Conservation (phyloP, 2,329 filamentous ascomycete species). For the Gaeumannomyces tritici region DNA sequence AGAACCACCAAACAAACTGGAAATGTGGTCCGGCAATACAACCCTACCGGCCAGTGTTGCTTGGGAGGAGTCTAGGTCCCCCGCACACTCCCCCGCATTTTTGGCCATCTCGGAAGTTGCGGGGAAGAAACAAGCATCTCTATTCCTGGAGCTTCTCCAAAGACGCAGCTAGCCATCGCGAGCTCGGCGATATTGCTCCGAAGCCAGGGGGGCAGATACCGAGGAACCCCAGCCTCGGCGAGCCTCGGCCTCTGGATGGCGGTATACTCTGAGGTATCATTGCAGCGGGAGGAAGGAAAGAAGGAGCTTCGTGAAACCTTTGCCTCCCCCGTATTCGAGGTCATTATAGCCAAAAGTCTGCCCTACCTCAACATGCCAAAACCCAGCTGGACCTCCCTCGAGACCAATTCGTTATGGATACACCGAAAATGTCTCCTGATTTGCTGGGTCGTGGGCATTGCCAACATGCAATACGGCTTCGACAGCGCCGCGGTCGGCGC, state of each 20-base stretch:
- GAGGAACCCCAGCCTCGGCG: neutral
- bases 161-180: too few relatives aligned
- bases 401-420: neutral
- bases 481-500: neutral
- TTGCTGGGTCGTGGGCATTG: conserved; percentile 1
- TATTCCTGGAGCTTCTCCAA: too few relatives aligned
- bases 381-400: neutral
- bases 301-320: neutral
- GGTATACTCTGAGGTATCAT: too few relatives aligned
- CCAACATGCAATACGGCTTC: conserved; percentile 4
- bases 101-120: neutral
- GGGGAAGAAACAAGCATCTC: neutral
- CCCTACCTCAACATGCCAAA: neutral
- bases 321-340: neutral
- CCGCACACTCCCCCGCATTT: neutral
- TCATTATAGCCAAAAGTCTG: too few relatives aligned
- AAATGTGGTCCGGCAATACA: neutral
- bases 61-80: neutral
- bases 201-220: neutral
- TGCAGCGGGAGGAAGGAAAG: too few relatives aligned
- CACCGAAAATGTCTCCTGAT: conserved; percentile 1
- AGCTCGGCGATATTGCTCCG: neutral
- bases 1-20: too few relatives aligned
- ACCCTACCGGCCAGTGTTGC: too few relatives aligned
- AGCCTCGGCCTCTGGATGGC: too few relatives aligned